These are phyloP conservation scores for Tetracentron sinense DNA, from an alignment of 164 flowering plant species.

Conservation along the genomic window DNA sequence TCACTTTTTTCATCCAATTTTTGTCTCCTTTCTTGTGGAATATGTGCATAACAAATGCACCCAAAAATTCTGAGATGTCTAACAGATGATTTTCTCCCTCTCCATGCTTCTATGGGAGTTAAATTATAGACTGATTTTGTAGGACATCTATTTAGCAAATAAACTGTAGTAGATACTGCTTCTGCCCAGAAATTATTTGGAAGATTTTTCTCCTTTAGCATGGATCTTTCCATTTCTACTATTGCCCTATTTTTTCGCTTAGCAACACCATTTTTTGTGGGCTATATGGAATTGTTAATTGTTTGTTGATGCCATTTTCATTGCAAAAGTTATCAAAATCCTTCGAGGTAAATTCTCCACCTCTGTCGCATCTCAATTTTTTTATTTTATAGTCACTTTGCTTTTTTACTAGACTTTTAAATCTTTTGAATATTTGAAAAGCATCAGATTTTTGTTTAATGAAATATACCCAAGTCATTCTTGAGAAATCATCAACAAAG, in stretches of 20 bases:
- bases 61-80: constrained; percentile 8
- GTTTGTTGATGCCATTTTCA: constrained; percentile 2
- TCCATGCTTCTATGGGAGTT: constrained; percentile 18
- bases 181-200: constrained; percentile 3
- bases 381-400: not conserved
- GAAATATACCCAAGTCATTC: constrained; percentile 15
- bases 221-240: not conserved
- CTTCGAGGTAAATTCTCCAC: not conserved
- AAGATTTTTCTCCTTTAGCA: not conserved
- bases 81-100: constrained; percentile 3
- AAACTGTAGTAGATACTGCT: constrained; percentile 2
- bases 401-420: constrained; percentile 8
- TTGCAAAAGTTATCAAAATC: constrained; percentile 4
- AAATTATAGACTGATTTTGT: not conserved
- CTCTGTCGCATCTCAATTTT: not conserved
- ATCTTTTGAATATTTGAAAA: constrained; percentile 1
- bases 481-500: constrained; percentile 14
- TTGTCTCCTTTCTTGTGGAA: not conserved
- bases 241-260: constrained; percentile 4
- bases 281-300: constrained; percentile 4
- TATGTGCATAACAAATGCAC: constrained; percentile 1
- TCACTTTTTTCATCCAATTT: constrained; percentile 15
- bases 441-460: constrained; percentile 1
- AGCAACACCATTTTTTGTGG: not conserved
- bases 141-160: constrained; percentile 6